Evolutionary conservation across 73 alveolate genomes (phyloP), one percentile per base, ranked within the genome.

Genomic region (Durusdinium trenchii): DNA sequence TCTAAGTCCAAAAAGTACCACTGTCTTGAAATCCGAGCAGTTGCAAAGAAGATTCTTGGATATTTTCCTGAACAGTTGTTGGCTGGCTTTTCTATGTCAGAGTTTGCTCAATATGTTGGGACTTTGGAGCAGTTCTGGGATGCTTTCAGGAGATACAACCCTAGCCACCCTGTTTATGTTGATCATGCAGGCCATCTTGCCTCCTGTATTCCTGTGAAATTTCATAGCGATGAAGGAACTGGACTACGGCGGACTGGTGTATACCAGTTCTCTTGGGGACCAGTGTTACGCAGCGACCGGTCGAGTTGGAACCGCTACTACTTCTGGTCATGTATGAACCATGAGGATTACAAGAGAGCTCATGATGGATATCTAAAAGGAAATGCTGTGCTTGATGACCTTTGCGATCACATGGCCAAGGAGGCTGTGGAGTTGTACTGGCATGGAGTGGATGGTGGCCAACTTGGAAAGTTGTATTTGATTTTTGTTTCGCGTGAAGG

Each of bases 181-280:
- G 69, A 81, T 12, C 67, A 45, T 43, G 64, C 45, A 14, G 67
- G 45, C 10, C 18, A 42, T 6, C 85, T 82, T 14, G 1, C 9
- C 51, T 9, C 47, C 48, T 82, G 93, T 48, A 82, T 82, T 32
- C 93, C 93, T 2, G 12, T 28, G 7, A 82, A 82, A 45, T 3
- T 48, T 18, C 93, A 82, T 14, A 2, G 0, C 7, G 93, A 82
- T 36, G 93, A 82, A 50, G 93, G 93, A 6, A 82, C 93, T 20
- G 93, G 93, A 30, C 38, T 50, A 4, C 45, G 93, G 35, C 2
- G n/a, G 60, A 28, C 67, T 9, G 90, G 64, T 9, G 50, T 79
- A 12, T 35, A 45, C 6, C 90, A 79, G 40, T 79, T 16, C 45
- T 82, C 93, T 71, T 48, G 93, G 93, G 93, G 93, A 47, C 93